These are phyloP conservation scores for Backusella westeae DNA, from an alignment of 192 early-diverging fungal species.

Conservation along the genomic window DNA sequence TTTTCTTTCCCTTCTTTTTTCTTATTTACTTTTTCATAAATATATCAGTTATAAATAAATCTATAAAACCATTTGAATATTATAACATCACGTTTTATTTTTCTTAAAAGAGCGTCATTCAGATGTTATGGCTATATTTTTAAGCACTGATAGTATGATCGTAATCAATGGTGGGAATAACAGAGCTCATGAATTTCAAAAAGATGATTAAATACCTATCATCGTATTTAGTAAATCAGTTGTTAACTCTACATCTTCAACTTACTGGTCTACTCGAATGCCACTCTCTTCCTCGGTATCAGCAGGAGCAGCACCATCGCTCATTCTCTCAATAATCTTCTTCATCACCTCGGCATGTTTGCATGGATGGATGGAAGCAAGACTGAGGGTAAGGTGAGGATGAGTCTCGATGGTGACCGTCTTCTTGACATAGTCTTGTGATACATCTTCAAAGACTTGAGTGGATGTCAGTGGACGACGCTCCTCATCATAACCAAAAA, in stretches of 20 bases:
- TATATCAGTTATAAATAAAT: not conserved
- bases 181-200: conserved; percentile 96
- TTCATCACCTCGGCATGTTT: conserved; percentile 98
- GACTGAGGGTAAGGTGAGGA: conserved; percentile 82
- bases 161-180: conserved; percentile 97
- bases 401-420: conserved; percentile 98
- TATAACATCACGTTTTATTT: not conserved
- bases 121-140: conserved; percentile 10
- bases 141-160: conserved; percentile 90
- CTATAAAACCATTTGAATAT: not conserved
- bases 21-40: not conserved
- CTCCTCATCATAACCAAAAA: conserved; percentile 96
- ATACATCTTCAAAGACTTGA: conserved; percentile 98
- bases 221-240: too few relatives aligned
- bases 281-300: conserved; percentile 60
- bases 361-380: conserved; percentile 98
- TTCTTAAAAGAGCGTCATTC: not conserved
- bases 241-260: not conserved
- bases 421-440: conserved; percentile 98
- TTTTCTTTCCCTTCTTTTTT: not conserved
- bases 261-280: conserved; percentile 89
- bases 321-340: conserved; percentile 85
- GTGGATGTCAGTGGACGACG: conserved; percentile 77
- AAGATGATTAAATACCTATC: conserved; percentile 85
- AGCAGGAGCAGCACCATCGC: conserved; percentile 42